Base-by-base conservation (phyloP, 495 filamentous ascomycete species). In the Penicillium cataractarum region DNA sequence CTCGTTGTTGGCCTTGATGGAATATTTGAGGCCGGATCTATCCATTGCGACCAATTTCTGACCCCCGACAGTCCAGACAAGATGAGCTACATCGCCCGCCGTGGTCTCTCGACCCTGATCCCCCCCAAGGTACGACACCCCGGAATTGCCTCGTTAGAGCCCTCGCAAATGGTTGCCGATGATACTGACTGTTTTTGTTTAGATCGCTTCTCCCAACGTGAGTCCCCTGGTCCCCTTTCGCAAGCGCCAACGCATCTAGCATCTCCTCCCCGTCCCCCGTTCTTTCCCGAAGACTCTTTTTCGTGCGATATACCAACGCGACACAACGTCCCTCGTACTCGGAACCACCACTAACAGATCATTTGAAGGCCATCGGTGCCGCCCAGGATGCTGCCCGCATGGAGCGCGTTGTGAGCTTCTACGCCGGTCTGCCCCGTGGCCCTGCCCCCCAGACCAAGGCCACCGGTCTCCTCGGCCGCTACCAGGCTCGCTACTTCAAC, bases 321-420 rank as follows among this genome's bases (percentile, higher is more conserved):
- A 64, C 42, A 54, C 29, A 37, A 53, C 56, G 40, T 7, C 51
- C 40, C 24, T 55, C 27, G 29, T 46, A 12, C 51, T 48, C 32
- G n/a, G 32, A 57, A 44, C 27, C 4, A 59, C 62, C 60, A 61
- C 71, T 78, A 63, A 78, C 62, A 59, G 21, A 24, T 13, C 33
- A 22, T 66, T 64, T 63, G 22, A 79, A 96, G 92, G 91, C 89
- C 56, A 92, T 97, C 71, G 92, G 93, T 66, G 91, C 90, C 74
- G 92, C 92, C 62, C 90, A 92, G 72, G 92, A 97, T 90, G 95
- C 95, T 71, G 86, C 90, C 67, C 90, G 92, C 71, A 97, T 99
- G 94, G 88, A 94, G 77, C 89, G 93, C 68, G 91, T 98, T 61
- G 94, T 97, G 78, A 90, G 83, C 84, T 97, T 99, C 87, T 99